Conservation (phyloP, 768 basidiomycete species). For the Macrolepiota dolichaula region DNA sequence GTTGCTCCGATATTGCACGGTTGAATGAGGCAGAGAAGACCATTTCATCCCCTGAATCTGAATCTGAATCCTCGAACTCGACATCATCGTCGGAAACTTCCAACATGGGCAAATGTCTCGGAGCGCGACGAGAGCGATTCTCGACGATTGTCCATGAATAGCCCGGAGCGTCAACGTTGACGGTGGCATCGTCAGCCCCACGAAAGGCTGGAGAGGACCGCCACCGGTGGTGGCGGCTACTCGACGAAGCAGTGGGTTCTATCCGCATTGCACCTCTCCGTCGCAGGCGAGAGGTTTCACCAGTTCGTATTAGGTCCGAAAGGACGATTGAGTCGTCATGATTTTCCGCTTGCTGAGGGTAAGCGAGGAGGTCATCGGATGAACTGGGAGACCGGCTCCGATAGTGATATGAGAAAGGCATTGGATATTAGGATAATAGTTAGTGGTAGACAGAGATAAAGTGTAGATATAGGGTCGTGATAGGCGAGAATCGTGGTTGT, state of each 20-base stretch:
- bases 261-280: conserved; percentile 70
- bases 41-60: conserved; percentile 14
- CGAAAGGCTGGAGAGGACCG: conserved; percentile 1
- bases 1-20: conserved; percentile 6
- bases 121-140: conserved; percentile 2
- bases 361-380: conserved; percentile 1
- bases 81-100: conserved; percentile 7
- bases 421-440: conserved; percentile 8
- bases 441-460: not conserved
- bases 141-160: conserved; percentile 9
- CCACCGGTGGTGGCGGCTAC: conserved; percentile 6
- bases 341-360: not conserved
- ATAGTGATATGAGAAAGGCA: conserved; percentile 9
- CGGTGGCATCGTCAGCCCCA: conserved; percentile 8
- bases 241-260: conserved; percentile 30
- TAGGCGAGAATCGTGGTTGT: not conserved
- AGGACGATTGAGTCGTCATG: conserved; percentile 68
- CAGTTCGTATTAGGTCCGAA: conserved; percentile 70
- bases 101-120: conserved; percentile 7
- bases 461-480: not conserved
- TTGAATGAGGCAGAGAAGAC: conserved; percentile 10
- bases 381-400: not conserved
- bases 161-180: conserved; percentile 13
- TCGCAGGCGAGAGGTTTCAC: conserved; percentile 71
- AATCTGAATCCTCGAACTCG: conserved; percentile 13